Evolutionary conservation across 2,329 filamentous ascomycete genomes (phyloP).

Genomic region (Sporothrix dimorphospora): DNA sequence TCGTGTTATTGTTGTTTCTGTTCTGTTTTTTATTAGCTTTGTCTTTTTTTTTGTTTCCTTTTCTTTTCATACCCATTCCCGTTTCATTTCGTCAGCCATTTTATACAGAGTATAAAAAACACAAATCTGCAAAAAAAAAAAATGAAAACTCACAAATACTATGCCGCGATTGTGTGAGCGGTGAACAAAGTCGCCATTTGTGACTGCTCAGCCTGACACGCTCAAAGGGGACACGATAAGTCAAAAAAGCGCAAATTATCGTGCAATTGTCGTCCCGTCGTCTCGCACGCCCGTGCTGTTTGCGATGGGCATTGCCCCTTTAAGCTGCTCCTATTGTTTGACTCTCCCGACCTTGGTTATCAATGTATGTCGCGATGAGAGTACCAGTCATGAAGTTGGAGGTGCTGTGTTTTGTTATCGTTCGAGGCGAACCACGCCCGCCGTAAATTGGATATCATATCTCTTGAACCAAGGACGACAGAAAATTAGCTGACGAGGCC

Average conservation of each 20-base stretch:
- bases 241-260: not conserved
- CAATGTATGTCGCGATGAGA: not conserved
- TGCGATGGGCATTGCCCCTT: not conserved
- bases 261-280: not conserved
- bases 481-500: not conserved
- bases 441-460: not conserved
- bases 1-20: not conserved
- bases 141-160: not conserved
- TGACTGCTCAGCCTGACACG: not conserved
- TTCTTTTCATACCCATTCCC: not conserved
- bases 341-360: not conserved
- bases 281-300: not conserved
- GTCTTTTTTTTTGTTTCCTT: not conserved
- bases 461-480: not conserved
- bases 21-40: not conserved
- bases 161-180: not conserved
- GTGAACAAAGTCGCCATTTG: not conserved
- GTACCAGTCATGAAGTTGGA: not conserved
- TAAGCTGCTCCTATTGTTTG: not conserved
- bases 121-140: not conserved
- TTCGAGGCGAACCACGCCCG: not conserved
- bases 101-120: not conserved
- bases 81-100: not conserved
- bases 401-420: not conserved
- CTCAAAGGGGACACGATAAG: not conserved